Evolutionary conservation across 768 basidiomycete genomes (phyloP), one percentile per base, ranked within the genome.

Genomic region (Pleurotus ostreatus): DNA sequence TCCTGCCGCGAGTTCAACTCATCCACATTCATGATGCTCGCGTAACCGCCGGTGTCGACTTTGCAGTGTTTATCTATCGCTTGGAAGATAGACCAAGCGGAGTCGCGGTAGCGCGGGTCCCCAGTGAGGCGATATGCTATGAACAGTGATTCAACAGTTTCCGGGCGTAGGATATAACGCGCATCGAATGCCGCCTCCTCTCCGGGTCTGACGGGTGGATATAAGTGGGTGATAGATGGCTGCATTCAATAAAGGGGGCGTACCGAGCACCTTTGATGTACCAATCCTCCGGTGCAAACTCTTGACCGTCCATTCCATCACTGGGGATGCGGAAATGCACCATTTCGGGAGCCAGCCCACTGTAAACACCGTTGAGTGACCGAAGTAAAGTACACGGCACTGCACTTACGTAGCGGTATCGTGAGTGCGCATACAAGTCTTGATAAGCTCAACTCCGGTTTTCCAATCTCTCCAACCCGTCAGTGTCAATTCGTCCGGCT

Each of bases 91-190:
- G 74, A 68, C 94, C 94, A 97, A 18, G 91, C 94, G 62, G 84
- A 81, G 16, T 87, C 81, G 12, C 95, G 84, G 66, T 95, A 98
- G 23, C 78, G 74, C 25, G 78, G 72, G 63, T 97, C 85, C 5
- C 93, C 93, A 2, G 95, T 96, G 3, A 94, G 75, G n/a, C 95
- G 83, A 70, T 79, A 97, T 0, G 93, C 94, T 44, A 94, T 74
- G 77, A 98, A 96, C 40, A 97, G 83, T 0, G 92, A 94, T 68
- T 98, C 95, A 22, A 94, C 82, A 1, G 95, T 98, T 74, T 98
- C 95, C 2, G 95, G 95, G 5, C 92, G 84, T 7, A 98, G 84
- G 69, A 98, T 97, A 67, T 98, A 97, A 39, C 94, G 84, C 9
- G 93, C 93, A 62, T 96, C 94, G 60, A 94, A 86, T 1, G 85